Evolutionary conservation across 2,329 filamentous ascomycete genomes (phyloP).

Genomic region (Salinomyces thailandicus): DNA sequence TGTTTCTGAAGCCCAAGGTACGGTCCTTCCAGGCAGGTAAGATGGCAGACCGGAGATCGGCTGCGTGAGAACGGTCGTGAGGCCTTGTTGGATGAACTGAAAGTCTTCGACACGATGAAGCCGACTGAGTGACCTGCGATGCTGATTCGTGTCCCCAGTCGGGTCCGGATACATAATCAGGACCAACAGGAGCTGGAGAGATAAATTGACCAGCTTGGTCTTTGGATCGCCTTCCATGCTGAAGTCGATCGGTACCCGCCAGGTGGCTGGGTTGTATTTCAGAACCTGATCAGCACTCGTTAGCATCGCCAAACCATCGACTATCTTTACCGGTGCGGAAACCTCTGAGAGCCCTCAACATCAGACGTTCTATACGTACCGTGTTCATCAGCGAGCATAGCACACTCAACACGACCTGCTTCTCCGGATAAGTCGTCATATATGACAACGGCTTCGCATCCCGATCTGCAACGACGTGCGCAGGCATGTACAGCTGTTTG

Average conservation of each 20-base stretch:
- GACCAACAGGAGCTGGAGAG: conserved; percentile 78
- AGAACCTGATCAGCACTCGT: conserved; percentile 2
- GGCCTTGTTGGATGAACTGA: conserved; percentile 59
- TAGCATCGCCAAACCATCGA: background rate
- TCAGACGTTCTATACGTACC: conserved; percentile 49
- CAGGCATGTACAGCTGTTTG: conserved; percentile 86
- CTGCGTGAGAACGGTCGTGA: conserved; percentile 59
- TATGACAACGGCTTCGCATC: conserved; percentile 81
- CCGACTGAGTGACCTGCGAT: conserved; percentile 81
- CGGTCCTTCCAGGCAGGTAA: conserved; percentile 70
- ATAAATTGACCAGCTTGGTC: conserved; percentile 83
- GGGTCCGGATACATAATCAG: conserved; percentile 22
- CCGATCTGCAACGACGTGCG: conserved; percentile 66
- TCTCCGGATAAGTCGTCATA: conserved; percentile 76
- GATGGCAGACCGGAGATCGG: conserved; percentile 81
- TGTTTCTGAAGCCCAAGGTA: conserved; percentile 88
- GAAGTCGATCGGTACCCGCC: conserved; percentile 82
- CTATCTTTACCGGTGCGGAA: background rate
- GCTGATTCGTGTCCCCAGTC: conserved; percentile 62
- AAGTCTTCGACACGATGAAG: conserved; percentile 92
- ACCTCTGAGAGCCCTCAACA: no score
- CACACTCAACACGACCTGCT: conserved; percentile 80
- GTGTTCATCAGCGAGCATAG: conserved; percentile 92
- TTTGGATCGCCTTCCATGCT: conserved; percentile 68
- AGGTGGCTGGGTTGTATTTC: conserved; percentile 90